Base-by-base conservation (phyloP, 352 stramenopile species). In the Globisporangium nagaii region DNA sequence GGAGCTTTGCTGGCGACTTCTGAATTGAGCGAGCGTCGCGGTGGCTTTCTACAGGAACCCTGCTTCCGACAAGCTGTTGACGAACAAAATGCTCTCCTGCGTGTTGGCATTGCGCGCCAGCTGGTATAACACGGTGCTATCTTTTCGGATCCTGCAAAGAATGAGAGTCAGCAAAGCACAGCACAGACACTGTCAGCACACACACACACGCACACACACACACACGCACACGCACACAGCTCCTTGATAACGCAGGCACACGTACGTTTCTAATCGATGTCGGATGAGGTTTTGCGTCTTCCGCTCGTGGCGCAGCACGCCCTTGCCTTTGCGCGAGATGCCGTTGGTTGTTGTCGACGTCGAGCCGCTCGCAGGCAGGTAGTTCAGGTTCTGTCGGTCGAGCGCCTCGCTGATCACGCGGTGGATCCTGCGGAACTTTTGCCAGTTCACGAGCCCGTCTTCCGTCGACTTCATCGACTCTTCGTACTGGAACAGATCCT, bases 1-100 rank as follows among this genome's bases (percentile, higher is more conserved):
- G n/a, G n/a, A n/a, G n/a, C n/a, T n/a, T n/a, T n/a, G n/a, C n/a
- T n/a, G n/a, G n/a, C n/a, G n/a, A n/a, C n/a, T n/a, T n/a, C n/a
- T n/a, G n/a, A n/a, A 24, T 42, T 13, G 36, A 25, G 36, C 36
- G n/a, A n/a, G n/a, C n/a, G 31, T 31, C 9, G 20, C 25, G 30
- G 8, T 48, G 41, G 12, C 25, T 32, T 49, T 49, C 43, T 65
- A 95, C 35, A 95, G 66, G 43, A 95, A 95, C 22, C 85, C 85
- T 30, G 85, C 85, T 59, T 95, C 85, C 28, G 85, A 92, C 61
- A 95, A 58, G 65, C 81, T 93, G 56, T 95, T 95, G 39, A 95
- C 85, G 64, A 93, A 93, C 66, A 92, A 60, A 62, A 93, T 90
- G 43, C 83, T 92, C 61, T 95, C 85, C 55, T 95, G 81, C 20